Percentiles rank a stretch among this genome's conserved stretches.
Conservation (phyloP, 2,329 filamentous ascomycete species). For the Nigrospora oryzae region DNA sequence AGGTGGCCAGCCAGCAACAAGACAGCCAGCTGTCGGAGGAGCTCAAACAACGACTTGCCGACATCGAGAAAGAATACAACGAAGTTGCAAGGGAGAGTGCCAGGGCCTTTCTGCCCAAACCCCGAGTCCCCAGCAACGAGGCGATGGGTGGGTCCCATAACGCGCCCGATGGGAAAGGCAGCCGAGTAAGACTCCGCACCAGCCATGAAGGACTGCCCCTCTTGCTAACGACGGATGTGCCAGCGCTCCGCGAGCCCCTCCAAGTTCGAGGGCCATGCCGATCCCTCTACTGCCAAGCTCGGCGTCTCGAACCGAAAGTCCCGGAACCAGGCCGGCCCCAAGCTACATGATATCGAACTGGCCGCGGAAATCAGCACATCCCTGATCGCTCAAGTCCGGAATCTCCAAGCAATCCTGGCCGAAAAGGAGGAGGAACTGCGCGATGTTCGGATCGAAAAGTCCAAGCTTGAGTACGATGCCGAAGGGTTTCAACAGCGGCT, state of each 20-base stretch:
- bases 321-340: slow-evolving; percentile 79
- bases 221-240: slow-evolving; percentile 5
- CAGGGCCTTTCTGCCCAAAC: slow-evolving; percentile 78
- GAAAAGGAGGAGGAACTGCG: slow-evolving; percentile 86
- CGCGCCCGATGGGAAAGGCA: slow-evolving; percentile 41
- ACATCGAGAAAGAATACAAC: slow-evolving; percentile 91
- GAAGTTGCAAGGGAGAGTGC: slow-evolving; percentile 87
- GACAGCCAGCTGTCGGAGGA: slow-evolving; percentile 77
- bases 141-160: slow-evolving; percentile 41
- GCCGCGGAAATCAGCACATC: slow-evolving; percentile 97
- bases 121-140: slow-evolving; percentile 67
- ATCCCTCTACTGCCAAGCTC: slow-evolving; percentile 81
- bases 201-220: slow-evolving; percentile 5
- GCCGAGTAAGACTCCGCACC: slow-evolving; percentile 34
- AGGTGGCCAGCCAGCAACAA: slow-evolving; percentile 70
- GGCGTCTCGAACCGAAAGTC: slow-evolving; percentile 80
- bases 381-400: slow-evolving; percentile 85
- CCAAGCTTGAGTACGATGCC: slow-evolving; percentile 72
- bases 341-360: slow-evolving; percentile 93
- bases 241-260: slow-evolving; percentile 65
- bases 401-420: slow-evolving; percentile 73
- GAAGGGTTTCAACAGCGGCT: slow-evolving; percentile 74
- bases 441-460: slow-evolving; percentile 64
- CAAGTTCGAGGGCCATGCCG: slow-evolving; percentile 77
- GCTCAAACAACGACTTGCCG: slow-evolving; percentile 70